These are phyloP conservation scores for Pichia membranifaciens DNA, from an alignment of 805 yeast genomes.

Conservation along the genomic window DNA sequence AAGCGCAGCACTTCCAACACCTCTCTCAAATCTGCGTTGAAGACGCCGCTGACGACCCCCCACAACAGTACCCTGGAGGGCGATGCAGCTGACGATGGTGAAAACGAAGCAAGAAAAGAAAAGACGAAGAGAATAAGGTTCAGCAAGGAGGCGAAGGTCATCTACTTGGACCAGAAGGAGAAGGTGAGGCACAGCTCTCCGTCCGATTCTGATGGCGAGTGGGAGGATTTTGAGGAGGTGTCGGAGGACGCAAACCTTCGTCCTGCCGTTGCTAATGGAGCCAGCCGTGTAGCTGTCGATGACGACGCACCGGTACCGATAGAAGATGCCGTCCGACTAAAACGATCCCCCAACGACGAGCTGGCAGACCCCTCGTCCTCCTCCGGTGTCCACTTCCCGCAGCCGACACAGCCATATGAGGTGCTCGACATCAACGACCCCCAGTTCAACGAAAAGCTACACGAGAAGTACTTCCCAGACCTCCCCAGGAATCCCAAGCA, in stretches of 20 bases:
- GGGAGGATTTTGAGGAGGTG: slow-evolving; percentile 46
- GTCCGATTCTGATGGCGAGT: slow-evolving; percentile 30
- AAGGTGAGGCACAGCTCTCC: slow-evolving; percentile 8
- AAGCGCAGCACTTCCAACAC: slow-evolving; percentile 6
- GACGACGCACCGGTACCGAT: slow-evolving; percentile 37
- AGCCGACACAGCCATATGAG: slow-evolving; percentile 36
- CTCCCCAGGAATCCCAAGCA: slow-evolving; percentile 77
- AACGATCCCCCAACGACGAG: slow-evolving; percentile 32
- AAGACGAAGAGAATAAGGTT: slow-evolving; percentile 27
- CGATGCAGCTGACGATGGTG: not conserved
- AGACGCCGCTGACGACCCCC: slow-evolving; percentile 6
- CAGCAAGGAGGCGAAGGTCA: slow-evolving; percentile 28
- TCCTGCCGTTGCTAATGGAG: not conserved
- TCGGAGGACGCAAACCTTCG: slow-evolving; percentile 32
- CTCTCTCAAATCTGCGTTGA: slow-evolving; percentile 9
- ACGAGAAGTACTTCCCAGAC: slow-evolving; percentile 84
- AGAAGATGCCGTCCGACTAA: slow-evolving; percentile 34
- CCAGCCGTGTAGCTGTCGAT: slow-evolving; percentile 14
- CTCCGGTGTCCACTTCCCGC: slow-evolving; percentile 55
- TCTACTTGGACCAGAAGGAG: slow-evolving; percentile 20
- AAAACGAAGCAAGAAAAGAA: slow-evolving; percentile 5
- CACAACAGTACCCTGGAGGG: not conserved
- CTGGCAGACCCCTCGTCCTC: slow-evolving; percentile 25
- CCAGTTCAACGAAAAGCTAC: slow-evolving; percentile 68
- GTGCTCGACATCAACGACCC: slow-evolving; percentile 64